These are phyloP conservation scores for Ustilago crameri DNA, from an alignment of 1,284 basidiomycete species.

Conservation along the genomic window DNA sequence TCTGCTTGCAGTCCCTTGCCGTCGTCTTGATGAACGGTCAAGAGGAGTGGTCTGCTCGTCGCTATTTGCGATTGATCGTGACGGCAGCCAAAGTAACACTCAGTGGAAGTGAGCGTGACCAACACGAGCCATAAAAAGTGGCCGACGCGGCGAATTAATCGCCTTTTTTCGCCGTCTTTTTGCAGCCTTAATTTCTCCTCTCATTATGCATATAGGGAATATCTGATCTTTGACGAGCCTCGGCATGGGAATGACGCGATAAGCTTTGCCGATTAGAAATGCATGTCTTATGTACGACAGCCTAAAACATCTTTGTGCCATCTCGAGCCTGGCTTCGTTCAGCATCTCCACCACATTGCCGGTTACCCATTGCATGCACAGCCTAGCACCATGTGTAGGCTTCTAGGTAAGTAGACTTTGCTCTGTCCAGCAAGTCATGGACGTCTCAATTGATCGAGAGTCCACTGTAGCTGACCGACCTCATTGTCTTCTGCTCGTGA, in stretches of 20 bases:
- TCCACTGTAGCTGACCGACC: neutral
- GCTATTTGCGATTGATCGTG: too few species aligned
- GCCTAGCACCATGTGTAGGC: constrained; percentile 32
- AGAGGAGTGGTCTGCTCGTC: too few species aligned
- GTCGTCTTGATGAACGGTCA: too few species aligned
- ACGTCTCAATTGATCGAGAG: neutral
- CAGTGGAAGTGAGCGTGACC: neutral
- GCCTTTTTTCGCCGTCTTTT: too few species aligned
- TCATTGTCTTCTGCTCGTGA: neutral
- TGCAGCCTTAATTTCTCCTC: neutral
- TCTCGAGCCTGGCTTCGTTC: neutral
- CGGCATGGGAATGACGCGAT: constrained; percentile 23
- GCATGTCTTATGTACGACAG: neutral
- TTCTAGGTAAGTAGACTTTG: constrained; percentile 51
- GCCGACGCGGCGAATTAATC: too few species aligned
- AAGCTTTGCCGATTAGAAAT: constrained; percentile 4
- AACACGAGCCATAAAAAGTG: too few species aligned
- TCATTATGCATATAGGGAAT: too few species aligned
- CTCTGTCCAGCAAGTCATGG: neutral
- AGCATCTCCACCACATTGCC: neutral
- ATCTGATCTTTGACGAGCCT: too few species aligned
- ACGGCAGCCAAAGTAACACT: neutral
- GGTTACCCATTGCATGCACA: neutral
- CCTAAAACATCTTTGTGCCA: constrained; percentile 1
- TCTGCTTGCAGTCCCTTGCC: too few species aligned